Conservation (phyloP, 2,329 filamentous ascomycete genomes). For the Teratosphaeriaceae sp. region DNA sequence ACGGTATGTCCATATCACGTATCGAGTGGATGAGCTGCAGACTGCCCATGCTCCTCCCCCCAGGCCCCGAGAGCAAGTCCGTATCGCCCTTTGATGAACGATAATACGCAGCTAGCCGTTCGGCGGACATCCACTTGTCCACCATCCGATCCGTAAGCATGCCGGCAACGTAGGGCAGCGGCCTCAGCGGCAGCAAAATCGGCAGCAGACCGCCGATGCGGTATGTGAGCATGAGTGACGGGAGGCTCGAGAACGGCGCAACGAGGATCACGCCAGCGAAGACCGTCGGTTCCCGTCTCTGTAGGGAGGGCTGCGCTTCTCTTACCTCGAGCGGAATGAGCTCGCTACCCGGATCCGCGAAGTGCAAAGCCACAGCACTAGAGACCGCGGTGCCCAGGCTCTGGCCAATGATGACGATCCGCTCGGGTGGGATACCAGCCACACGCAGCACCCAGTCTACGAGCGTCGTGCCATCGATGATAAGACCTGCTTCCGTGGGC, state of each 20-base stretch:
- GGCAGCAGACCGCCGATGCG: conserved; percentile 72
- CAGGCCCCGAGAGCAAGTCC: background rate
- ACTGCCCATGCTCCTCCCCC: conserved; percentile 37
- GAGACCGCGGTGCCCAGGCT: conserved; percentile 83
- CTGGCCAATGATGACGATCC: conserved; percentile 78
- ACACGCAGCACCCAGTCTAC: conserved; percentile 64
- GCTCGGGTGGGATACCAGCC: conserved; percentile 58
- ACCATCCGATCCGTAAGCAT: conserved; percentile 58
- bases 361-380: conserved; percentile 65
- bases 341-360: conserved; percentile 34
- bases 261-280: conserved; percentile 78
- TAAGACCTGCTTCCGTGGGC: conserved; percentile 74
- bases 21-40: conserved; percentile 72
- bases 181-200: conserved; percentile 65
- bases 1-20: conserved; percentile 78
- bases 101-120: conserved; percentile 60
- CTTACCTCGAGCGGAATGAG: conserved; percentile 11
- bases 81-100: conserved; percentile 40
- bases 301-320: conserved; percentile 4
- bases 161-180: conserved; percentile 57
- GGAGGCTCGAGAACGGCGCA: conserved; percentile 69
- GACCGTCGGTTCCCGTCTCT: conserved; percentile 36
- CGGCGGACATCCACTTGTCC: conserved; percentile 75
- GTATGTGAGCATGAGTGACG: conserved; percentile 68
- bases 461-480: conserved; percentile 67